Base-by-base conservation (phyloP, 2,329 filamentous ascomycete species). In the Aspergillus sp. region DNA sequence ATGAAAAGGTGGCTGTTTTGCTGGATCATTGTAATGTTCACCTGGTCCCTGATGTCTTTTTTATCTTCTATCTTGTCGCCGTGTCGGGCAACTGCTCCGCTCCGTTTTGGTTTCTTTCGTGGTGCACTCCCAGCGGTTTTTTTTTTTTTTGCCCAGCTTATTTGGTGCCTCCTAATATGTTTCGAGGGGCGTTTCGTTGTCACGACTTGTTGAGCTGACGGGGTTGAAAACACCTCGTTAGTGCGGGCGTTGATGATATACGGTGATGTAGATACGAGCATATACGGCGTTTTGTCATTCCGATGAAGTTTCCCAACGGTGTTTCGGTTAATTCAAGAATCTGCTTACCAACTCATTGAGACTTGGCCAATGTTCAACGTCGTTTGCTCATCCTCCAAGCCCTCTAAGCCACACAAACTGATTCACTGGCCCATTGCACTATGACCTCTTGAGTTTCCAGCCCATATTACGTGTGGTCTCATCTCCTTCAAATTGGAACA, bases 181-280 rank as follows among this genome's bases (percentile, higher is more conserved):
- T 55, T 59, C 39, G 50, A 64, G 61, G 63, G 64, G 62, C 62
- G 61, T 66, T 62, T 69, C 69, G 58, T 64, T 66, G 51, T 59
- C 63, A 59, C 60, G 57, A 56, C 44, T 53, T 65, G 62, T 63
- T 61, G 61, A 61, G 63, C 65, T 58, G 65, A 56, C 63, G 61
- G 65, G 61, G 64, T 56, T 61, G 59, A 57, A 57, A 52, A 57
- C 56, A 59, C 62, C 51, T n/a, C 4, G 41, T 21, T 62, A 60
- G 63, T 47, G 54, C 62, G 66, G 57, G 59, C 58, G 63, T 64
- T 65, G 68, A 67, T 71, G 68, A 67, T 64, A 69, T 68, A 71
- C 66, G 68, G 62, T 68, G 66, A 70, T 75, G 72, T 75, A 75
- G 72, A 75, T 74, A 73, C 70, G 68, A 72, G 72, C 72, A 75